A percentile compares a stretch with the other conserved stretches of the same genome.
Evolutionary conservation across 352 stramenopile genomes (phyloP).

Genomic region (Phytophthora rubi): DNA sequence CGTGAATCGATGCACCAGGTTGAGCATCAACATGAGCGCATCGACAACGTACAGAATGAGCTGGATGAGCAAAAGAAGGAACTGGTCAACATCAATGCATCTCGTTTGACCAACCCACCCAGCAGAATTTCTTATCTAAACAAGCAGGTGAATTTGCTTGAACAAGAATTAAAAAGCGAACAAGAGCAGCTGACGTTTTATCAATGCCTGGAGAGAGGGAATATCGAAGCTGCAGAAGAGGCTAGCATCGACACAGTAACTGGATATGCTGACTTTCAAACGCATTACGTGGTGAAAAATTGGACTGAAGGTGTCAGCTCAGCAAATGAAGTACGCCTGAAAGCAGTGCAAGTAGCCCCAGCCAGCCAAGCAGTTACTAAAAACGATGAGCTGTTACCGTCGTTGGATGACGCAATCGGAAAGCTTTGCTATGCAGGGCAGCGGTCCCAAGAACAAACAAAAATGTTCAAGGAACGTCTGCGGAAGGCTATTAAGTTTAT

Average conservation of each 20-base stretch:
- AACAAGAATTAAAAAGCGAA: slow-evolving; percentile 15
- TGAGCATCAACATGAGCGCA: slow-evolving; percentile 34
- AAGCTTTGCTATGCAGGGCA: slow-evolving; percentile 17
- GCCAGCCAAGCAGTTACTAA: neutral
- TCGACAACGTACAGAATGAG: neutral
- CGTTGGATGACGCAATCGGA: slow-evolving; percentile 4
- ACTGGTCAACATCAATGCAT: neutral
- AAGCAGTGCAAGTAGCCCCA: neutral
- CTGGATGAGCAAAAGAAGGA: slow-evolving; percentile 7
- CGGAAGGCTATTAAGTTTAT: slow-evolving; percentile 65
- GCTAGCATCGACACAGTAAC: neutral
- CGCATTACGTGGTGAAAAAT: slow-evolving; percentile 3
- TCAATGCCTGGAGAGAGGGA: slow-evolving; percentile 7
- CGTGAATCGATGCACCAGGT: slow-evolving; percentile 67
- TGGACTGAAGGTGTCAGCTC: neutral
- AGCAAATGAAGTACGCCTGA: neutral
- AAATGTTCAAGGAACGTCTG: slow-evolving; percentile 63
- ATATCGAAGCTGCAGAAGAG: slow-evolving; percentile 7
- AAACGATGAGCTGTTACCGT: slow-evolving; percentile 1
- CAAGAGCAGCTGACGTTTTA: slow-evolving; percentile 18
- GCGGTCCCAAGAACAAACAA: slow-evolving; percentile 45
- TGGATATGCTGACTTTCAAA: slow-evolving; percentile 3
- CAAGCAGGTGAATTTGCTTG: slow-evolving; percentile 8
- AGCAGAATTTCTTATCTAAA: slow-evolving; percentile 1
- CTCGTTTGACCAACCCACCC: neutral